phyloP scores from a whole-genome alignment of 805 yeast species.

The Yarrowia sp. region DNA sequence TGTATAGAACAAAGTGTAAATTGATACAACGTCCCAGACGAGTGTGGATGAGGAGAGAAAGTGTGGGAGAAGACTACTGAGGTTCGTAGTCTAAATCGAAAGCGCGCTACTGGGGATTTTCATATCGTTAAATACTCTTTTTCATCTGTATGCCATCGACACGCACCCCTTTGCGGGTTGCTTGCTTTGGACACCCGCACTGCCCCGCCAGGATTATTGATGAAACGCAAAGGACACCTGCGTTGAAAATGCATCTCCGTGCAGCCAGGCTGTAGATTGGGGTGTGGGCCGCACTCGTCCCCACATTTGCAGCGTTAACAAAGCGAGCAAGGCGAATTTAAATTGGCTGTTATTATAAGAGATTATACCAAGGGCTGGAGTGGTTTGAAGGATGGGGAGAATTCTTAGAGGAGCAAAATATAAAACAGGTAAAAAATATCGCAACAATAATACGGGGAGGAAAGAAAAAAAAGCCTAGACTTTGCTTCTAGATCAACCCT shows the following conservation, averaged over 20 bases:
- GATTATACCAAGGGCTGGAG: background rate
- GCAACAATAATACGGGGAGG: no score
- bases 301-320: conserved; percentile 27
- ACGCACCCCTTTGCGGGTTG: background rate
- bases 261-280: conserved; percentile 26
- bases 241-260: conserved; percentile 20
- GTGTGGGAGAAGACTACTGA: background rate
- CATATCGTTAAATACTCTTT: background rate
- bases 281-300: conserved; percentile 25
- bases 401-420: background rate
- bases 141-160: background rate
- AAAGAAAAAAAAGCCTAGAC: no score
- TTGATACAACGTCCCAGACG: conserved; percentile 22
- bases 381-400: background rate
- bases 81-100: background rate
- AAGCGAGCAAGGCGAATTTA: conserved; percentile 19
- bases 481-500: no score
- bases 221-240: conserved; percentile 19
- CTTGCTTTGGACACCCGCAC: conserved; percentile 17
- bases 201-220: conserved; percentile 1
- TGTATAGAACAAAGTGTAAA: conserved; percentile 3
- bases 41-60: background rate
- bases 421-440: no score
- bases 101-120: conserved; percentile 2
- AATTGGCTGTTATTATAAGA: conserved; percentile 16